Base-by-base conservation (phyloP, 2,329 filamentous ascomycete genomes). In the Myriosclerotinia duriaeana region DNA sequence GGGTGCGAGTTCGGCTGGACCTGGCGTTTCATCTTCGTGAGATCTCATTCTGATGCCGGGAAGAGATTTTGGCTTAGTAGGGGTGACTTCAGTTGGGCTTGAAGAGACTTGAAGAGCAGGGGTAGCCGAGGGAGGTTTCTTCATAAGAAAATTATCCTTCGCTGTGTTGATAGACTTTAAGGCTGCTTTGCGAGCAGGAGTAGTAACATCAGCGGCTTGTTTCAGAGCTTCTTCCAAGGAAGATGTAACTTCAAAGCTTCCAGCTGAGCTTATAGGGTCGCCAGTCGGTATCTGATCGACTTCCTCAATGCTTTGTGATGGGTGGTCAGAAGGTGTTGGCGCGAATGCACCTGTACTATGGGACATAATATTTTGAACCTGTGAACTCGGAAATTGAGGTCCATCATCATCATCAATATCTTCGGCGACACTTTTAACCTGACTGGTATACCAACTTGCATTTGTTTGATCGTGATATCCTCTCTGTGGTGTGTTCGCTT, bases 391-490 rank as follows among this genome's bases (percentile, higher is more conserved):
- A 65, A 74, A 73, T 5, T 74, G 71, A 42, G 74, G 67, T 40
- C 78, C 79, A 69, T 79, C 79, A 58, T 80, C 76, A 60, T 79
- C 80, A 64, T 81, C 78, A 22, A 80, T 79, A 40, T 77, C 74
- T 8, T 80, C 76, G 68, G 72, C 75, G 63, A 76, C 73, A 62
- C 73, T 77, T 72, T 82, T 85, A 22, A 96, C 78, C 72, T 95
- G 90, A 65, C 81, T 85, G 0, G 87, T 89, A 74, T 97, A 97
- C 84, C 92, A 96, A 78, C 92, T 95, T 46, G 83, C 84, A 54
- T 91, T 87, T 1, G 88, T 92, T 77, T 97, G 92, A 69, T 95
- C 91, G 66, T 85, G 85, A 77, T 98, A 98, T 11, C 89, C 85
- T 60, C 81, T 79, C 38, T 82, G 79, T 67, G 83, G 84, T 50